Conservation (phyloP, 345 rosid genomes). For the Eucalyptus urophylla region DNA sequence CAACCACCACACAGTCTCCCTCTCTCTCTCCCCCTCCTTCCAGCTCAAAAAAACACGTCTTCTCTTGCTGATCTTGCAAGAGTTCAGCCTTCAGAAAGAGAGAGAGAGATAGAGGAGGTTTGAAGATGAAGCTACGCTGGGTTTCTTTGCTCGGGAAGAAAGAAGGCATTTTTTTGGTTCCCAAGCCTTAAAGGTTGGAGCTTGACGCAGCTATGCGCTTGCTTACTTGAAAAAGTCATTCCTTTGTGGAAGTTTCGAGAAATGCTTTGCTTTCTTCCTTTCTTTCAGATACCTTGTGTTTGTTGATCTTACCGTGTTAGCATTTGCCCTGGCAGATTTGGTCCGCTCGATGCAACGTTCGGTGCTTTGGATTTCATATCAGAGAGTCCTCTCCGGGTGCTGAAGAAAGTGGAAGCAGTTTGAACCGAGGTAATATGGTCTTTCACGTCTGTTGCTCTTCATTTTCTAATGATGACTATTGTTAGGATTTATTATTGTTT, state of each 20-base stretch:
- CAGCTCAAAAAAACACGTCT: background rate
- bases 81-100: background rate
- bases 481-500: background rate
- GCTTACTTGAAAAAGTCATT: background rate
- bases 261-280: background rate
- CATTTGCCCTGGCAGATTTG: background rate
- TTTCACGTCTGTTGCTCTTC: background rate
- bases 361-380: background rate
- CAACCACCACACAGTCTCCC: background rate
- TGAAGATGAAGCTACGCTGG: slow-evolving; percentile 23
- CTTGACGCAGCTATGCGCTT: slow-evolving; percentile 4
- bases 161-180: slow-evolving; percentile 10
- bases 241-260: background rate
- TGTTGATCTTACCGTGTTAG: background rate
- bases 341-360: background rate
- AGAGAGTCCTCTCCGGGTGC: background rate
- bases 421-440: slow-evolving; percentile 1
- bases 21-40: background rate
- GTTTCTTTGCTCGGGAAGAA: slow-evolving; percentile 14
- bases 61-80: background rate
- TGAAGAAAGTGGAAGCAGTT: slow-evolving; percentile 16
- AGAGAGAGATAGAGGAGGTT: slow-evolving; percentile 10
- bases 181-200: slow-evolving; percentile 44
- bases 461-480: background rate
- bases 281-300: background rate